Percentiles rank a stretch among this genome's conserved stretches.
phyloP scores from a whole-genome alignment of 2,329 filamentous ascomycete species.

The Stenocarpella maydis region DNA sequence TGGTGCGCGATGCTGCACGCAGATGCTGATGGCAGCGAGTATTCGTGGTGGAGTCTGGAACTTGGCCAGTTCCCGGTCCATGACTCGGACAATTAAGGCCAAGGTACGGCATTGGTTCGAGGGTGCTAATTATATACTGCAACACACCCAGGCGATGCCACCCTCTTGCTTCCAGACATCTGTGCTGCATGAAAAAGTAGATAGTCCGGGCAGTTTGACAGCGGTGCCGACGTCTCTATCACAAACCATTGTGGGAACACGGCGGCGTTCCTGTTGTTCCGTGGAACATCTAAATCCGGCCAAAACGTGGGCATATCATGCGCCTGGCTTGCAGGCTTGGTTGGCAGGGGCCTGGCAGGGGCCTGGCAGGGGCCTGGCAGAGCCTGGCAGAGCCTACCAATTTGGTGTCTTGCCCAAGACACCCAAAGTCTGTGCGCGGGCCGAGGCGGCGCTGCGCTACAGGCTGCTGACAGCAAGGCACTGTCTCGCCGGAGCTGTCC shows the following conservation, averaged over 20 bases:
- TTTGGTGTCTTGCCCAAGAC: slow-evolving; percentile 11
- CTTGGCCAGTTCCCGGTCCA: slow-evolving; percentile 23
- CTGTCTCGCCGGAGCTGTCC: slow-evolving; percentile 9
- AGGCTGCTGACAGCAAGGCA: slow-evolving; percentile 10
- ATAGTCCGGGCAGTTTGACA: slow-evolving; percentile 3
- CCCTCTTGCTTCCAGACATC: slow-evolving; percentile 3
- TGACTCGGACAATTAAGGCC: slow-evolving; percentile 27
- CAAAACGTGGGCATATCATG: slow-evolving; percentile 22
- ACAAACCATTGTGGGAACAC: neutral
- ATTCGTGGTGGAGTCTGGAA: slow-evolving; percentile 26
- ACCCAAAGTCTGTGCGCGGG: slow-evolving; percentile 6
- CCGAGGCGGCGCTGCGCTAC: neutral
- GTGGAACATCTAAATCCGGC: slow-evolving; percentile 19
- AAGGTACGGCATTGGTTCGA: slow-evolving; percentile 26
- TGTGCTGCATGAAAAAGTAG: neutral
- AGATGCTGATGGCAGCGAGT: neutral
- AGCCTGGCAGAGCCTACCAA: slow-evolving; percentile 2
- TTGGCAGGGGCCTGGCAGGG: neutral
- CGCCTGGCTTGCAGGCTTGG: slow-evolving; percentile 10
- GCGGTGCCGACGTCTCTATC: neutral
- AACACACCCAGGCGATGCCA: slow-evolving; percentile 19
- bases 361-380: no score
- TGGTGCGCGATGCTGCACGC: neutral
- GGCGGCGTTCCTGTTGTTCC: neutral
- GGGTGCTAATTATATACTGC: slow-evolving; percentile 32